Evolutionary conservation across 1,284 basidiomycete species (phyloP).

Genomic region (Microbotryum lychnidis-dioicae): DNA sequence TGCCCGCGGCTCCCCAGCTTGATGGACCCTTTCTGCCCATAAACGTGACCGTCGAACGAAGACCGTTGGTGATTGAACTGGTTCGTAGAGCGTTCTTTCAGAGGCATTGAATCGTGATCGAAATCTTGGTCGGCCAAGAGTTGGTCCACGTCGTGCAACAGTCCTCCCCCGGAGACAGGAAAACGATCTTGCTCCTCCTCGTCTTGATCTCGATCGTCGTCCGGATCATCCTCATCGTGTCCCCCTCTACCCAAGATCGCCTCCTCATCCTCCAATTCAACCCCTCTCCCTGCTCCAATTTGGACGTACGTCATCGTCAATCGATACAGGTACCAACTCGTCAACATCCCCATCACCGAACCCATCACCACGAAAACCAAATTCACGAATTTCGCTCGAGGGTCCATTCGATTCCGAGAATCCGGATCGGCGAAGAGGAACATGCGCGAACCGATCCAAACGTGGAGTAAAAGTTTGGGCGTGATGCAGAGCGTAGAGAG

Average conservation of each 20-base stretch:
- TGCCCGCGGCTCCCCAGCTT: too few species aligned
- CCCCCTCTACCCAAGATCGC: neutral
- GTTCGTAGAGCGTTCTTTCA: too few species aligned
- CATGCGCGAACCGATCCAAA: slow-evolving; percentile 67
- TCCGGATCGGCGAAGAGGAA: slow-evolving; percentile 66
- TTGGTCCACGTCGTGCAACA: slow-evolving; percentile 15
- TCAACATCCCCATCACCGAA: slow-evolving; percentile 49
- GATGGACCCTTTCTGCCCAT: too few species aligned
- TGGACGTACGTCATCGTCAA: slow-evolving; percentile 28
- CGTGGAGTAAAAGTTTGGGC: slow-evolving; percentile 61
- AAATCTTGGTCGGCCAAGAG: slow-evolving; percentile 36
- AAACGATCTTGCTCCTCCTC: neutral
- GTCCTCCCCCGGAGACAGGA: slow-evolving; percentile 8
- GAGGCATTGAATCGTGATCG: slow-evolving; percentile 30
- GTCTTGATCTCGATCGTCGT: slow-evolving; percentile 54
- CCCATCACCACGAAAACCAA: slow-evolving; percentile 53
- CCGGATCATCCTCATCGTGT: slow-evolving; percentile 47
- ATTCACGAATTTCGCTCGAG: slow-evolving; percentile 57
- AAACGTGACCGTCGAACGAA: too few species aligned
- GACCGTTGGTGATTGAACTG: too few species aligned
- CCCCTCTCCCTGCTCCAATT: neutral
- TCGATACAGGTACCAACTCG: slow-evolving; percentile 54
- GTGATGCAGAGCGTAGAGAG: slow-evolving; percentile 53
- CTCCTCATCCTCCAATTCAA: neutral
- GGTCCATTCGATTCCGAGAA: slow-evolving; percentile 62